A percentile compares a stretch with the other conserved stretches of the same genome.
phyloP scores from a whole-genome alignment of 164 flowering plant species.

The Piper longum region DNA sequence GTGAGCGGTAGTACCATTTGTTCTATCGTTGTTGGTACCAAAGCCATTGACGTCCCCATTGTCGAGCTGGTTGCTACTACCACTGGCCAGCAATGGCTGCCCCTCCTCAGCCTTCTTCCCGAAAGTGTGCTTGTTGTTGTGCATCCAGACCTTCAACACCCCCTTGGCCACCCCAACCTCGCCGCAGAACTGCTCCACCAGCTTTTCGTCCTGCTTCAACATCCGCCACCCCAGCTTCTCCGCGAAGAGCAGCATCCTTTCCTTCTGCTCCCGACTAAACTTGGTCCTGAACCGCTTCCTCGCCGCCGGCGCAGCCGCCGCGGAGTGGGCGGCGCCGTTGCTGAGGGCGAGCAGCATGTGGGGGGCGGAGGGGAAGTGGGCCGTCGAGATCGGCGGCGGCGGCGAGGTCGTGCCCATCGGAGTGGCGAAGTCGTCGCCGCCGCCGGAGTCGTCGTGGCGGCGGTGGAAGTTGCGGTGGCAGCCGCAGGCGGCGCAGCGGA shows the following conservation, averaged over 20 bases:
- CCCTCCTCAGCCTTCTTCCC: slow-evolving; percentile 26
- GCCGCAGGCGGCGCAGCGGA: slow-evolving; percentile 54
- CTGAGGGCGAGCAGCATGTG: slow-evolving; percentile 45
- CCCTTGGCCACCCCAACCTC: slow-evolving; percentile 45
- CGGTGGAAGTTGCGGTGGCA: slow-evolving; percentile 63
- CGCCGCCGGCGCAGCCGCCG: slow-evolving; percentile 1
- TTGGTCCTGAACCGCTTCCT: slow-evolving; percentile 62
- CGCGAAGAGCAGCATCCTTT: slow-evolving; percentile 52
- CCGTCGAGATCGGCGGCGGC: slow-evolving; percentile 8
- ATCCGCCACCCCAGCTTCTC: slow-evolving; percentile 68
- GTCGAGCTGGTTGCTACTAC: background rate
- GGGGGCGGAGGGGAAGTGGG: slow-evolving; percentile 30
- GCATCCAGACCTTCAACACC: slow-evolving; percentile 86
- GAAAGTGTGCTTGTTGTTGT: slow-evolving; percentile 47
- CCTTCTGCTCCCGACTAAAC: slow-evolving; percentile 67
- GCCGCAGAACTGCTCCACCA: slow-evolving; percentile 45
- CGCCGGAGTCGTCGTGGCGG: slow-evolving; percentile 22
- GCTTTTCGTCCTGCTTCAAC: slow-evolving; percentile 38
- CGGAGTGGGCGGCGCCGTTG: slow-evolving; percentile 7
- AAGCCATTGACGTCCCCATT: background rate
- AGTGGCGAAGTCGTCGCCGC: background rate
- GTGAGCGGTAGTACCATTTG: slow-evolving; percentile 2
- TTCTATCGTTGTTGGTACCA: slow-evolving; percentile 3
- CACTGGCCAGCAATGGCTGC: background rate
- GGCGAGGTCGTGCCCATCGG: background rate